Evolutionary conservation across 139 green algal species (phyloP), one percentile per base, ranked within the genome.

Genomic region (Picochlorum sp.): DNA sequence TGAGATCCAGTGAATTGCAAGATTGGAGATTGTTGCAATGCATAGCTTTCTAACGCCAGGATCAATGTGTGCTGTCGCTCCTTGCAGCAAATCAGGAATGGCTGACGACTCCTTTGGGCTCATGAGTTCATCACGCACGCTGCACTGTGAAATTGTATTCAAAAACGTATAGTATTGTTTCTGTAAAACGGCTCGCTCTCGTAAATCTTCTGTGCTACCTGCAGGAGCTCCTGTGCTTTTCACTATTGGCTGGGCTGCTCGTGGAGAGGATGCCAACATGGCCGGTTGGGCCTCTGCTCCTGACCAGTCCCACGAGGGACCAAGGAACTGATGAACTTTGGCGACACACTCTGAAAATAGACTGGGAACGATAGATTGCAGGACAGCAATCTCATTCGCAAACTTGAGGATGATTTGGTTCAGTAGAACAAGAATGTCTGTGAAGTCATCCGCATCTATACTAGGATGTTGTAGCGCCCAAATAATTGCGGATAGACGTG

Each of bases 121-220:
- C 45, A 73, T 47, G 28, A 69, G 23, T 10, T 63, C 55, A 7
- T 14, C 14, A 37, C 31, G 6, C 62, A 68, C 41, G 14, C 49
- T 31, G 45, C 60, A 50, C 14, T 81, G 54, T 14, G 57, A 61
- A 34, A 70, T 64, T 28, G 20, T 18, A 9, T 69, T 58, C 18
- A 91, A 62, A 62, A 93, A 71, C n/a, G 49, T 31, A 71, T 89
- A 92, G 76, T 88, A 92, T 2, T 67, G 51, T 8, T 74, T 70
- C 81, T 95, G 88, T 18, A 95, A 67, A 62, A 90, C 85, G 1
- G 52, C 80, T 37, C 71, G 69, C 60, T 94, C 86, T 4, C 88
- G 76, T 20, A 67, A 49, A 24, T 92, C 88, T 56, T 95, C 88
- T 34, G 81, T 64, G 4, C 70, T 79, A 34, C 64, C 80, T 55